Evolutionary conservation across 768 basidiomycete species (phyloP), one percentile per base, ranked within the genome.

Genomic region (Lactarius sp.): DNA sequence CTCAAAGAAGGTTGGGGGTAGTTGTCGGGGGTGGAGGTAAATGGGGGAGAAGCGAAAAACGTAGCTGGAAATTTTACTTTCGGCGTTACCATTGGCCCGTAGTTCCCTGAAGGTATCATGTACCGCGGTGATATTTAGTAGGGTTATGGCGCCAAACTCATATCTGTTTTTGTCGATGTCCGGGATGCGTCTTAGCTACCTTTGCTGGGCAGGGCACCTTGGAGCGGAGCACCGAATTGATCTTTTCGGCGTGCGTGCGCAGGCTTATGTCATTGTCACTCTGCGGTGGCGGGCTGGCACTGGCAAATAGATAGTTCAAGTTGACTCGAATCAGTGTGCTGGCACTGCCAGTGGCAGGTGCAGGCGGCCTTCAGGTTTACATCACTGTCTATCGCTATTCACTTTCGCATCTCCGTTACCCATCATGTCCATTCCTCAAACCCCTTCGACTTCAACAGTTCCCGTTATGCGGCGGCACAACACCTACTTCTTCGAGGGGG

Each of bases 401-500:
- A 46, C 31, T 14, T 27, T 20, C 31, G 18, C 39, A 22, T 46
- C 47, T 33, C 14, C 36, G 8, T 14, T 50, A 3, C 12, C 34
- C 41, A 12, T 10, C 22, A 65, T 65, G 64, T 47, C 59, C 1
- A 39, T 39, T 9, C 64, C 64, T 2, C 27, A 20, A 10, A 60
- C 53, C 0, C 64, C 64, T 0, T 10, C 64, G 0, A 18, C 49
- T 5, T 2, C 49, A 1, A 52, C 59, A 0, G 54, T 56, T 1
- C 64, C 64, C 0, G 9, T 33, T 1, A 44, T 14, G 27, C 27
- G 27, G n/a, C 47, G 59, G 2, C 64, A 65, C 20, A 55, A 13
- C 14, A 27, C 42, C 34, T 65, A 65, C n/a, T 65, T 60, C 1
- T 52, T 65, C 1, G 59, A 65, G 12, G 64, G 34, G 0, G 64